phyloP scores from a whole-genome alignment of 495 filamentous ascomycete species.

The Hypoxylon fuscum region DNA sequence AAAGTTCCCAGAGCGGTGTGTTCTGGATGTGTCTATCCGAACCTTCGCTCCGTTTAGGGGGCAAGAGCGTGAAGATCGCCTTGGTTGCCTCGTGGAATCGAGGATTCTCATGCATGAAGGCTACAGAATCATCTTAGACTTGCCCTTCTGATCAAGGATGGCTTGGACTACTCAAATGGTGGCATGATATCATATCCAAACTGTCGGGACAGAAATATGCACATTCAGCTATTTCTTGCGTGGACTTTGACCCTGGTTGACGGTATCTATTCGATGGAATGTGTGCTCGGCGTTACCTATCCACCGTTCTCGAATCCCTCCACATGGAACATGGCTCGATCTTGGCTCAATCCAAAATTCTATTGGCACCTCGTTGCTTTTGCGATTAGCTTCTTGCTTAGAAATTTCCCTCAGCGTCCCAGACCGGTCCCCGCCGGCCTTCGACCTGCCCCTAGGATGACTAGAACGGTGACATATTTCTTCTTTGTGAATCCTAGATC shows the following conservation, averaged over 20 bases:
- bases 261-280: conserved; percentile 12
- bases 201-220: conserved; percentile 25
- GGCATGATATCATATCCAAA: conserved; percentile 38
- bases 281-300: conserved; percentile 23
- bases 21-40: conserved; percentile 15
- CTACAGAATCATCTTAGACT: conserved; percentile 8
- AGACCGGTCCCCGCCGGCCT: conserved; percentile 10
- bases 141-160: conserved; percentile 21
- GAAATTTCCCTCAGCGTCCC: background rate
- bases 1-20: conserved; percentile 17
- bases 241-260: conserved; percentile 10
- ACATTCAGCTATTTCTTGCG: conserved; percentile 11
- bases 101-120: conserved; percentile 21
- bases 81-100: conserved; percentile 17
- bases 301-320: conserved; percentile 13
- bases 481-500: conserved; percentile 4
- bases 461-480: conserved; percentile 2
- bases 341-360: background rate
- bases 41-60: conserved; percentile 9
- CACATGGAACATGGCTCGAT: conserved; percentile 9
- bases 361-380: conserved; percentile 9
- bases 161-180: too few relatives aligned
- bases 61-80: conserved; percentile 19
- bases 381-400: conserved; percentile 6
- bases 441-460: conserved; percentile 16